Evolutionary conservation across 495 filamentous ascomycete genomes (phyloP).

Genomic region (Xylaria acuta): DNA sequence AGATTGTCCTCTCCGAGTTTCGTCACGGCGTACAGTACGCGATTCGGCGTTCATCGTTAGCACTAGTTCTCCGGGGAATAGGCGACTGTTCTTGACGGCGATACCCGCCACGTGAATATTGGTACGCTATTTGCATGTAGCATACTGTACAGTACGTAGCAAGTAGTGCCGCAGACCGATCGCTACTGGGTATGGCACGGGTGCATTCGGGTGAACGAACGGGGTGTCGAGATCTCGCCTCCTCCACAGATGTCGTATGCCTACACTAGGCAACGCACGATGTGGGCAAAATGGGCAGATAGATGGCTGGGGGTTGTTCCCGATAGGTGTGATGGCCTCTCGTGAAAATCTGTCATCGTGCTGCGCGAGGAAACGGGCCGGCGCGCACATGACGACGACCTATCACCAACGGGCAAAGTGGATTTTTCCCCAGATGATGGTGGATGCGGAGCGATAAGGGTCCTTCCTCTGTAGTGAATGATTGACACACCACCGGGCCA

Average conservation of each 20-base stretch:
- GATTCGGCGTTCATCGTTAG: background rate
- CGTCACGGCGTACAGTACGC: background rate
- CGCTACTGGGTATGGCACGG: background rate
- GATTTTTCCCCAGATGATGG: slow-evolving; percentile 18
- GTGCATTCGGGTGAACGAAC: slow-evolving; percentile 6
- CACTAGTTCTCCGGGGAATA: background rate
- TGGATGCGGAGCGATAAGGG: slow-evolving; percentile 22
- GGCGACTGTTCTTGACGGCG: slow-evolving; percentile 1
- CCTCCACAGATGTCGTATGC: slow-evolving; percentile 13
- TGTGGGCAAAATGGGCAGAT: background rate
- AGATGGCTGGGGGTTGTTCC: background rate
- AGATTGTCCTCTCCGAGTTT: background rate
- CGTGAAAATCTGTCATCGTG: slow-evolving; percentile 19
- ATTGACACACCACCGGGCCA: background rate
- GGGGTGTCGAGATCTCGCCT: slow-evolving; percentile 9
- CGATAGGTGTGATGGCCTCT: slow-evolving; percentile 5
- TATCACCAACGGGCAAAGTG: slow-evolving; percentile 10
- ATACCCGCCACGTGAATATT: slow-evolving; percentile 6
- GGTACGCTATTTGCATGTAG: slow-evolving; percentile 19
- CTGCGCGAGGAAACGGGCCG: background rate
- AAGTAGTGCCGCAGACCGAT: background rate
- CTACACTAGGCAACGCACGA: slow-evolving; percentile 2
- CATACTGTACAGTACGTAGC: too few species aligned
- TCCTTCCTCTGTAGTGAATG: slow-evolving; percentile 1
- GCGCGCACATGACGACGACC: slow-evolving; percentile 18